These are phyloP conservation scores for Cruciata laevipes DNA, from an alignment of 257 asterid genomes.

Conservation along the genomic window DNA sequence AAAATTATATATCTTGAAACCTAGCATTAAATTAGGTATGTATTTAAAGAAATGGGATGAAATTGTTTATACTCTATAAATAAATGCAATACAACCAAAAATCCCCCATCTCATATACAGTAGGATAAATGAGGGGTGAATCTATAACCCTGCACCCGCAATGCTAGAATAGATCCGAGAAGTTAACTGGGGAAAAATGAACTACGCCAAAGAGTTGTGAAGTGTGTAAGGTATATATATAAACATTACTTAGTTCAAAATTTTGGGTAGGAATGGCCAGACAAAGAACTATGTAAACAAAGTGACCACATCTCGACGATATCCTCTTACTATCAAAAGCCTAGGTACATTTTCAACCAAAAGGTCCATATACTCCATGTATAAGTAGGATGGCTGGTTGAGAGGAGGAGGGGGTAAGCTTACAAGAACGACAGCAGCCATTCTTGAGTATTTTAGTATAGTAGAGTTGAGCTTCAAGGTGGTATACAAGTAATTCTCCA, in stretches of 20 bases:
- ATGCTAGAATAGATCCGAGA: no score
- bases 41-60: no score
- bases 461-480: slow-evolving; percentile 81
- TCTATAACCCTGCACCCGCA: no score
- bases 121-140: no score
- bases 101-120: no score
- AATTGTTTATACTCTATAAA: no score
- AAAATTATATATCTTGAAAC: no score
- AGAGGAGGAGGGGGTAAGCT: slow-evolving; percentile 92
- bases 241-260: slow-evolving; percentile 3
- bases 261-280: slow-evolving; percentile 1
- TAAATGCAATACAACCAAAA: no score
- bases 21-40: no score
- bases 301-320: slow-evolving; percentile 90
- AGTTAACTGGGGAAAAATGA: no score
- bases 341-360: slow-evolving; percentile 95
- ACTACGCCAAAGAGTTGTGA: no score
- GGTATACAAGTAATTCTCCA: slow-evolving; percentile 77
- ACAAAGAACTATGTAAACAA: slow-evolving; percentile 59
- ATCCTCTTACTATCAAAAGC: slow-evolving; percentile 87
- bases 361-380: slow-evolving; percentile 95
- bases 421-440: slow-evolving; percentile 95
- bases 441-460: slow-evolving; percentile 70
- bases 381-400: slow-evolving; percentile 80
- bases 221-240: not conserved